Base-by-base conservation (phyloP, 164 flowering plant species). In the Pachysandra terminalis region DNA sequence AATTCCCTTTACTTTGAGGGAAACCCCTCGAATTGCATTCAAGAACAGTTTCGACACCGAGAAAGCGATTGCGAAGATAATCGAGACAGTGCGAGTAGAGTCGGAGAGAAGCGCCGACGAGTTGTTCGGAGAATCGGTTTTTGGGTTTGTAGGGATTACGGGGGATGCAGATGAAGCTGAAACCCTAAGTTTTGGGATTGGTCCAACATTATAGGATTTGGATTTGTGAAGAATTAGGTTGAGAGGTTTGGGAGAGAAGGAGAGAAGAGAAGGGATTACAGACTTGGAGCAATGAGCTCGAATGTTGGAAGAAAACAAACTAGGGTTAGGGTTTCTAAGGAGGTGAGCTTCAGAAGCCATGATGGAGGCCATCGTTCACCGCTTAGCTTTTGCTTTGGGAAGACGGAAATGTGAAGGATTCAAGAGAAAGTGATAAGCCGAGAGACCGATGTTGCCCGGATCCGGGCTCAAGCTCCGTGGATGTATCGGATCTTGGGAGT, bases 1-100 rank as follows among this genome's bases (percentile, higher is more conserved):
- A 26, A 75, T 41, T 21, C 27, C 58, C 54, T 56, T 35, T 0
- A 78, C 0, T 49, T 75, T 76, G 23, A 60, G 37, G 53, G 73
- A 32, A 19, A 71, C 22, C 0, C 66, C 16, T 16, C 55, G 71
- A 21, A 74, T 54, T 0, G 66, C 45, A 35, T 48, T 57, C 17
- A 69, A 19, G 35, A 84, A 26, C 16, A 71, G n/a, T 23, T 68
- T 73, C 19, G 84, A 68, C 17, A 78, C 19, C 7, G 83, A 40
- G 15, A 80, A 21, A 14, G 76, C 70, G 41, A 79, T 19, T n/a
- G 84, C 76, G 55, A 81, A 28, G 59, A 90, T 57, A 10, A 85
- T 70, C 5, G 86, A 62, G 63, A 87, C 54, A 21, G 95, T 84
- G 23, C 87, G 86, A 4, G 89, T 83, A 0, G 93, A 84, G 19